Evolutionary conservation across 345 rosid species (phyloP).

Genomic region (Gossypium sturtianum): DNA sequence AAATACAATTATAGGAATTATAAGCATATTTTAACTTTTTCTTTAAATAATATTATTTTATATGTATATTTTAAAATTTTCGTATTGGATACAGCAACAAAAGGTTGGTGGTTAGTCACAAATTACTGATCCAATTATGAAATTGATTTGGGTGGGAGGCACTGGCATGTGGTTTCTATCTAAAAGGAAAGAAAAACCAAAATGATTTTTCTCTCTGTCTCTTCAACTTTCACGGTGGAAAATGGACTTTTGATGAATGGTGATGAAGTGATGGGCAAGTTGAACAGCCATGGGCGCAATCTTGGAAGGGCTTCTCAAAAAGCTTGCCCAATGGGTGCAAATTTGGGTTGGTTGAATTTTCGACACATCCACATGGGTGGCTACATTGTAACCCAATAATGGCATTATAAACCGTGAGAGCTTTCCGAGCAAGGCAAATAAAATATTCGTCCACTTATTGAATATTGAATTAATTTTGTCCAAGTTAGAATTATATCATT

Average conservation of each 20-base stretch:
- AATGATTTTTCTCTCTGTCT: background rate
- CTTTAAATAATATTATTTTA: no score
- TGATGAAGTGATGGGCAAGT: background rate
- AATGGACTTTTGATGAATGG: background rate
- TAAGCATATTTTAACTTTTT: no score
- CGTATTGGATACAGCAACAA: background rate
- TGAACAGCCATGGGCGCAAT: background rate
- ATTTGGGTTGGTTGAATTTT: no score
- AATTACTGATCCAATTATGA: background rate
- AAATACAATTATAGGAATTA: no score
- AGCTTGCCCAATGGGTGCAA: background rate
- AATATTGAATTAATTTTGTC: no score
- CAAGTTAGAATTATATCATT: no score
- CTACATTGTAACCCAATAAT: background rate
- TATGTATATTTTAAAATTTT: background rate
- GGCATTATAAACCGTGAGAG: background rate
- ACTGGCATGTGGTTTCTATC: background rate
- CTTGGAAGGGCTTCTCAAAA: background rate
- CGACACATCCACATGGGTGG: no score
- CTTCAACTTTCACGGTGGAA: background rate
- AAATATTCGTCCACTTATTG: no score
- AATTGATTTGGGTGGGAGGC: background rate
- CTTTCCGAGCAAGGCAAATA: no score
- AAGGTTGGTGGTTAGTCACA: background rate
- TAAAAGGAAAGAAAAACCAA: background rate